These are phyloP conservation scores for Pythium sukuiense DNA, from an alignment of 352 stramenopile species.

Conservation along the genomic window DNA sequence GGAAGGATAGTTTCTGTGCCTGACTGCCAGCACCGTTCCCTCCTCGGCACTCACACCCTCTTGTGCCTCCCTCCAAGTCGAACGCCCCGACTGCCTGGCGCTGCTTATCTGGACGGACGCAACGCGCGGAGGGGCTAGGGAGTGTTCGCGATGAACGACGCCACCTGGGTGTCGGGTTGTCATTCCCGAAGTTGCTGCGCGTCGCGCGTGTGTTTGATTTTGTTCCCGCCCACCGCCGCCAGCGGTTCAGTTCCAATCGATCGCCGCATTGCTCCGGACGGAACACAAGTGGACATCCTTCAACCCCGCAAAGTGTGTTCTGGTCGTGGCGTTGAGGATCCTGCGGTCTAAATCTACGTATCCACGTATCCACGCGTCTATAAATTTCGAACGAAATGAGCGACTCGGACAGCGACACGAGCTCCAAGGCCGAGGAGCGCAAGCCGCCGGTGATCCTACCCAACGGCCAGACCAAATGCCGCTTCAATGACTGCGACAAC, in stretches of 20 bases:
- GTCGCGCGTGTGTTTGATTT: background rate
- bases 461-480: slow-evolving; percentile 58
- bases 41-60: slow-evolving; percentile 5
- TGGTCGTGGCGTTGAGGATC: slow-evolving; percentile 22
- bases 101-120: background rate
- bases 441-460: slow-evolving; percentile 13
- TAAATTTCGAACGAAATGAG: slow-evolving; percentile 15
- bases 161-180: slow-evolving; percentile 28
- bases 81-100: background rate
- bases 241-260: slow-evolving; percentile 6
- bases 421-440: slow-evolving; percentile 24
- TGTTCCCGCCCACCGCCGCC: background rate
- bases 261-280: slow-evolving; percentile 14
- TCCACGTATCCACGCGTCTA: background rate
- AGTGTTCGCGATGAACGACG: slow-evolving; percentile 18
- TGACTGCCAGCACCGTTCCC: slow-evolving; percentile 18
- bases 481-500: slow-evolving; percentile 84
- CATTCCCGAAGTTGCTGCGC: slow-evolving; percentile 28
- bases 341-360: background rate
- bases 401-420: slow-evolving; percentile 20
- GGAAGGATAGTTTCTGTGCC: background rate
- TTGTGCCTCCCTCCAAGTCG: background rate
- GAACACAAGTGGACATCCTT: slow-evolving; percentile 8
- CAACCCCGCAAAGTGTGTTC: background rate
- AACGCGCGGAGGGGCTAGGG: slow-evolving; percentile 9